Conservation (phyloP, 768 basidiomycete genomes). For the Termitomyces sp. region DNA sequence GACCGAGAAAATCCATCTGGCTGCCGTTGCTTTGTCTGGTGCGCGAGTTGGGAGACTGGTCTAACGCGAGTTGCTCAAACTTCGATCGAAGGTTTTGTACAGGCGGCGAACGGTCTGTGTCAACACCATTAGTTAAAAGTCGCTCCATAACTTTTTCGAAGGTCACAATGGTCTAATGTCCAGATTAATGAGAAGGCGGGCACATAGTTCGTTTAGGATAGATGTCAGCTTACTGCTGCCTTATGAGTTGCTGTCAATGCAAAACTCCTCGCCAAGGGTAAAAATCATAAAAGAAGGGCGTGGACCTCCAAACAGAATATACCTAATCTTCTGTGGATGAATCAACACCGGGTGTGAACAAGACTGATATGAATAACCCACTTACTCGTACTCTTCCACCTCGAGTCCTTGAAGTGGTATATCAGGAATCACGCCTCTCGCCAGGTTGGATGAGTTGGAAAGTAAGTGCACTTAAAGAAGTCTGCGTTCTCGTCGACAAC, state of each 20-base stretch:
- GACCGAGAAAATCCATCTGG: slow-evolving; percentile 16
- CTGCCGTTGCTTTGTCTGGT: neutral
- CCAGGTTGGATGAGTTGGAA: neutral
- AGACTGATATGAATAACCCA: neutral
- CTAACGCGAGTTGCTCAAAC: slow-evolving; percentile 60
- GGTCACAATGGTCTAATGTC: neutral
- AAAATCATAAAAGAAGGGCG: neutral
- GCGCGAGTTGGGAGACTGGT: slow-evolving; percentile 7
- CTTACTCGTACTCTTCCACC: neutral
- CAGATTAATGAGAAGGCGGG: neutral
- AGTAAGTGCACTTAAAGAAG: neutral
- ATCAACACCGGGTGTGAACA: neutral
- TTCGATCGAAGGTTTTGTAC: slow-evolving; percentile 65
- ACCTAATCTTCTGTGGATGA: neutral
- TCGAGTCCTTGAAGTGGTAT: neutral
- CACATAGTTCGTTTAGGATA: neutral
- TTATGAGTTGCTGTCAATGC: neutral
- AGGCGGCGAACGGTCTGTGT: slow-evolving; percentile 51
- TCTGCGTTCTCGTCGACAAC: neutral
- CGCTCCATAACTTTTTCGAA: slow-evolving; percentile 4
- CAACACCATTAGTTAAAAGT: slow-evolving; percentile 28
- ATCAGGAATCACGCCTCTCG: neutral
- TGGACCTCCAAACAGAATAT: neutral
- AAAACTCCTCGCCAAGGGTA: neutral
- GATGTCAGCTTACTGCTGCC: neutral